These are phyloP conservation scores for Juncus effusus DNA, from an alignment of 176 grass and related monocot genomes.

Conservation along the genomic window DNA sequence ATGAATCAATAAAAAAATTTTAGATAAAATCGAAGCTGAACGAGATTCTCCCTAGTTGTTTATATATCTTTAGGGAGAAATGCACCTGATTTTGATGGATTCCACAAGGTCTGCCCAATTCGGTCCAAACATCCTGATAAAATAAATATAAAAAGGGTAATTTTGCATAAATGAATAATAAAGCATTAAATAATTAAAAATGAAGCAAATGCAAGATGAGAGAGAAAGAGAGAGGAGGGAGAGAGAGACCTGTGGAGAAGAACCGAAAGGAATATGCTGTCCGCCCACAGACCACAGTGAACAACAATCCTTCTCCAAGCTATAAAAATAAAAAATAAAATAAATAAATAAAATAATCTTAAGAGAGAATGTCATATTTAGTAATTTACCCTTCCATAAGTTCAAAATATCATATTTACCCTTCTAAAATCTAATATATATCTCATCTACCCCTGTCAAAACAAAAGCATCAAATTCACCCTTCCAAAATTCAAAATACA, in stretches of 20 bases:
- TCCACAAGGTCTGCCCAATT: constrained; percentile 79
- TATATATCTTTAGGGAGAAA: constrained; percentile 11
- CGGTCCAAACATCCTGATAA: constrained; percentile 88
- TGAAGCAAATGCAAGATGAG: not conserved
- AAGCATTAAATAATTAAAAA: not conserved
- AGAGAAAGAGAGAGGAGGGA: not conserved
- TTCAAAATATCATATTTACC: not conserved
- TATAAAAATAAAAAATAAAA: constrained; percentile 41
- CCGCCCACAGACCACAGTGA: constrained; percentile 81
- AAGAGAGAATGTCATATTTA: not conserved
- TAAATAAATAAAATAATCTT: constrained; percentile 16
- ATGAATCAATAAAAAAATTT: no score
- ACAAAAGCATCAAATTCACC: no score
- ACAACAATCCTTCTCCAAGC: constrained; percentile 92
- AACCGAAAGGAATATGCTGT: constrained; percentile 89
- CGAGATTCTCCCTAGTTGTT: no score
- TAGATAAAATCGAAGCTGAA: no score
- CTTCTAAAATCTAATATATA: no score
- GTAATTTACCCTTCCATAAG: not conserved
- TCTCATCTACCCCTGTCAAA: no score
- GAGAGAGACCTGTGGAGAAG: constrained; percentile 70
- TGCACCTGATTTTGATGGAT: constrained; percentile 94
- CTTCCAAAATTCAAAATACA: not conserved
- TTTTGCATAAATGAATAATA: constrained; percentile 1
- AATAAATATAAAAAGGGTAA: constrained; percentile 11